Base-by-base conservation (phyloP, 2,329 filamentous ascomycete genomes). In the Ascochyta koolunga region DNA sequence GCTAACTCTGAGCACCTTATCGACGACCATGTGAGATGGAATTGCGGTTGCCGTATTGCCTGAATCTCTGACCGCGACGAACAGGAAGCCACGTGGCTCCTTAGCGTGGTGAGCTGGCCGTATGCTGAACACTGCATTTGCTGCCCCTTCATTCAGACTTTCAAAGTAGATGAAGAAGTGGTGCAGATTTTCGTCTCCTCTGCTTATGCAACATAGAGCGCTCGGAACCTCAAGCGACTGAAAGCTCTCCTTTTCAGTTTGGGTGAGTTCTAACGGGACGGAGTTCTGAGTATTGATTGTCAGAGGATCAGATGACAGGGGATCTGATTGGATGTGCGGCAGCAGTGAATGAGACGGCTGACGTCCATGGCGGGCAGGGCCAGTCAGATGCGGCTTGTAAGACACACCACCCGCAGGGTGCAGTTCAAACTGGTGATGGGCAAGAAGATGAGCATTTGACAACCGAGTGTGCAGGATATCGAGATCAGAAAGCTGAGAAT, bases 121-220 rank as follows among this genome's bases (percentile, higher is more conserved):
- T 22, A 73, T 62, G 32, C 50, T 66, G 52, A 71, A 74, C 4
- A 74, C 67, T 21, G 65, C 61, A 27, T 74, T 74, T 16, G 72
- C 72, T 15, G 68, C 71, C 9, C 72, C 72, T 56, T 73, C 68
- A 24, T 65, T 69, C 11, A 73, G 63, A 42, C 66, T 73, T 11
- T 56, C 39, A 22, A 74, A 62, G 15, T 29, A 50, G 2, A 68
- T 49, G 11, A 58, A 50, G 8, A 44, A 50, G 5, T 37, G 49
- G 8, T 39, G 27, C 11, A 64, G 40, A 6, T 41, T n/a, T 13
- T 37, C 16, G 11, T 41, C 24, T 1, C 36, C 42, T 37, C 39
- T 55, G n/a, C 41, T 24, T 35, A 66, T 41, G 35, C 63, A 67
- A 37, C 63, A 65, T 9, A 56, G 50, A 24, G 54, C 50, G 37